Evolutionary conservation across 495 filamentous ascomycete species (phyloP).

Genomic region (Aspergillus indologenus): DNA sequence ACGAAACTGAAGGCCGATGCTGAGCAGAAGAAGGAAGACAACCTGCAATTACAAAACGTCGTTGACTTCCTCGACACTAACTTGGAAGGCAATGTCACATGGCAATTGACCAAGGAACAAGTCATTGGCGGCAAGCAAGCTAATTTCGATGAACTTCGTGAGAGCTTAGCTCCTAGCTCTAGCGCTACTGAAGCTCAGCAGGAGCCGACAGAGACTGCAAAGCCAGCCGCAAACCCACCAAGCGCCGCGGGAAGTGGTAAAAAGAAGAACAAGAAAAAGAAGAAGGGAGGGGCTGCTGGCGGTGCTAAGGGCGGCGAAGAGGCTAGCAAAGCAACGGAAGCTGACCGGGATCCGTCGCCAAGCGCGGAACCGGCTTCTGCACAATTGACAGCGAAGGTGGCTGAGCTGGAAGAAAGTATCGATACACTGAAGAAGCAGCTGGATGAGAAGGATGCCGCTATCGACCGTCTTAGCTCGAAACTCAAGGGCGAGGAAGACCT

Average conservation of each 20-base stretch:
- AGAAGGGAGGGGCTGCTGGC: slow-evolving; percentile 29
- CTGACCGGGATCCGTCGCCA: slow-evolving; percentile 17
- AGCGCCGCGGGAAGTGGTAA: slow-evolving; percentile 43
- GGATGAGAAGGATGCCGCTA: slow-evolving; percentile 66
- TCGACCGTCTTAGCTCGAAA: slow-evolving; percentile 63
- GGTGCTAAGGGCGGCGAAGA: slow-evolving; percentile 53
- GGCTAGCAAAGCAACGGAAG: slow-evolving; percentile 31
- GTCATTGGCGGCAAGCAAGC: slow-evolving; percentile 29
- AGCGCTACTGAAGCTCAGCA: slow-evolving; percentile 12
- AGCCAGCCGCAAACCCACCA: slow-evolving; percentile 23
- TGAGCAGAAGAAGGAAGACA: slow-evolving; percentile 29
- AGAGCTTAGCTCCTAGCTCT: slow-evolving; percentile 27
- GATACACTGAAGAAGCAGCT: slow-evolving; percentile 58
- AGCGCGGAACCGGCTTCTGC: slow-evolving; percentile 22
- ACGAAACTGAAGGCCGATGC: slow-evolving; percentile 40
- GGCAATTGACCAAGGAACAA: slow-evolving; percentile 35
- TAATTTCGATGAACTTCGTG: slow-evolving; percentile 37
- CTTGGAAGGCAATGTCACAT: slow-evolving; percentile 33
- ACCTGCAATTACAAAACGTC: slow-evolving; percentile 31
- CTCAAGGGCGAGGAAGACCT: slow-evolving; percentile 75
- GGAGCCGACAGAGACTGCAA: slow-evolving; percentile 19
- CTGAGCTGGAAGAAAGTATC: slow-evolving; percentile 51
- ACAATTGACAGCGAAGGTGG: slow-evolving; percentile 24
- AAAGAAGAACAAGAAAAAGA: slow-evolving; percentile 92
- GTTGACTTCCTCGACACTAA: slow-evolving; percentile 38